Evolutionary conservation across 208 protist species (phyloP), one percentile per base, ranked within the genome.

Genomic region (Leishmania braziliensis): DNA sequence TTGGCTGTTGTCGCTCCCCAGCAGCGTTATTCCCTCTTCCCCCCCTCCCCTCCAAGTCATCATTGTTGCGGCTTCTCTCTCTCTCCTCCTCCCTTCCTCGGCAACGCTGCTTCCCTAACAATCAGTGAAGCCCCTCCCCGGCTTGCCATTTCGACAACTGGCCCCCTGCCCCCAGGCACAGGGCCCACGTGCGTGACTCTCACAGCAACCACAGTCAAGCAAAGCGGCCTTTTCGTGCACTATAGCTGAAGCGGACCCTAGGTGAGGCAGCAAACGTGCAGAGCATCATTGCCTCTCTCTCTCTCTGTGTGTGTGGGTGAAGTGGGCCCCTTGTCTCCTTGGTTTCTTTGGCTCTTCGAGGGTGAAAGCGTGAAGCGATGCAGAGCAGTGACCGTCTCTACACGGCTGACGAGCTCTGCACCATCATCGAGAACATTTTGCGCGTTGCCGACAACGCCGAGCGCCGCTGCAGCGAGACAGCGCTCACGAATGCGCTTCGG

Each of bases 381-480:
- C 39, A 51, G 23, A 65, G n/a, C 62, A 53, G 18, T 20, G 60
- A 23, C 12, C 72, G 53, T 36, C 70, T 86, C 14, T 86, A 83
- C 78, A 78, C 68, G 3, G 86, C 86, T 23, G 84, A 86, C 8
- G 83, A 95, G 87, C 77, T 95, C 8, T 84, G 89, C 23, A 69
- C 73, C 39, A 80, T 95, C 80, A 89, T 97, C 10, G 53, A 79
- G 26, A 72, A 77, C 63, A 93, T 97, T 54, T 87, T 95, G 39
- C 69, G 85, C 75, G 76, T 85, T 5, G 83, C 84, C 23, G 88
- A 92, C 82, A 95, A 96, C 82, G 83, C 88, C 48, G 92, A 94
- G 84, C 92, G 95, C 9, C 92, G 91, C 48, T 66, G 60, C 51
- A 89, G 77, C 53, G 93, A 97, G 84, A 74, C 83, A 0, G 77